Base-by-base conservation (phyloP, 139 green algal species). In the Chlorella sp. region DNA sequence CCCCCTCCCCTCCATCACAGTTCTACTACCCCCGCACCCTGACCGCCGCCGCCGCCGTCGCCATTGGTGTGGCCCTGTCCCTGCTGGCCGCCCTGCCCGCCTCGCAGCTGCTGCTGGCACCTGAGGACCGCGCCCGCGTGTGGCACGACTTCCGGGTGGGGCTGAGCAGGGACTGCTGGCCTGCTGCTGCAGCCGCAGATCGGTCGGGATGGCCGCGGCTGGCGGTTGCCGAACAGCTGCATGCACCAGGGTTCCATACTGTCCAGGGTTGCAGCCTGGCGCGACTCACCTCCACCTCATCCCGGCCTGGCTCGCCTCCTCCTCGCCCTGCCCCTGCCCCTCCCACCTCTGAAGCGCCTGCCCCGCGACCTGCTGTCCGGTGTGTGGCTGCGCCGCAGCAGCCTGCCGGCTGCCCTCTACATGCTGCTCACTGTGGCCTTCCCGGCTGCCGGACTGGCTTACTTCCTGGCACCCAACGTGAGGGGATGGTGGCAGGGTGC, bases 131-230 rank as follows among this genome's bases (percentile, higher is more conserved):
- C 17, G 9, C 7, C 34, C 47, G 85, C 20, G 63, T 89, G 34
- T 68, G 51, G 67, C 36, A 70, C 30, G 85, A 89, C 69, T 71
- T 86, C 67, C 47, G 69, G 68, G 80, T 85, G 80, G 30, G 80
- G 7, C 18, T 41, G n/a, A n/a, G n/a, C n/a, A n/a, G n/a, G n/a
- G n/a, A n/a, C n/a, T n/a, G n/a, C n/a, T n/a, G n/a, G n/a, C n/a
- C n/a, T n/a, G n/a, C n/a, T n/a, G n/a, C n/a, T n/a, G n/a, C n/a
- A n/a, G n/a, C n/a, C n/a, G n/a, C n/a, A n/a, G n/a, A n/a, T n/a
- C n/a, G n/a, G n/a, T n/a, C n/a, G n/a, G n/a, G n/a, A n/a, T n/a
- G n/a, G n/a, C n/a, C n/a, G n/a, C n/a, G n/a, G n/a, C n/a, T n/a
- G n/a, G n/a, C n/a, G n/a, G n/a, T n/a, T n/a, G n/a, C n/a, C n/a